Percentiles rank a stretch among this genome's conserved stretches.
Evolutionary conservation across 495 filamentous ascomycete species (phyloP).

Genomic region (Podospora bellae-mahoneyi): DNA sequence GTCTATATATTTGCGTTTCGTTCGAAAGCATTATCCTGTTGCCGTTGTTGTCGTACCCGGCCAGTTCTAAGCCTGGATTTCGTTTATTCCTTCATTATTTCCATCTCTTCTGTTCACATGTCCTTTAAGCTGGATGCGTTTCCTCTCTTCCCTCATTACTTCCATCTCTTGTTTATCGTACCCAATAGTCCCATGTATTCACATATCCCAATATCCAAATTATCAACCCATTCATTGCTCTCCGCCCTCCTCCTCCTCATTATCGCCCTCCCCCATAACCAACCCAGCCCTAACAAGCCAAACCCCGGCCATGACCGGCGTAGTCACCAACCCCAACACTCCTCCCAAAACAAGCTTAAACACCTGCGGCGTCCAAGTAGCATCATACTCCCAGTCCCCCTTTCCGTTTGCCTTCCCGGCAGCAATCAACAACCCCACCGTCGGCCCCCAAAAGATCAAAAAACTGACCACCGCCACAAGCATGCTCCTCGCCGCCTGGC

Average conservation of each 20-base stretch:
- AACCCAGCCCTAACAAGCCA: conserved; percentile 44
- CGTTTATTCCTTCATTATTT: background rate
- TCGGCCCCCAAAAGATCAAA: conserved; percentile 28
- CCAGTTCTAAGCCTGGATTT: background rate
- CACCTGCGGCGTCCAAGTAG: conserved; percentile 41
- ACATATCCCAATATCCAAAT: background rate
- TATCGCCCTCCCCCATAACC: conserved; percentile 18
- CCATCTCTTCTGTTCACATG: background rate
- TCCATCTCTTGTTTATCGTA: no score
- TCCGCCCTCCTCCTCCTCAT: background rate
- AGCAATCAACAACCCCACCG: conserved; percentile 29
- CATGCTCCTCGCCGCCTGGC: conserved; percentile 25
- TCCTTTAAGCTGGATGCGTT: background rate
- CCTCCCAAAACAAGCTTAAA: conserved; percentile 44
- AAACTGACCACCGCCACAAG: conserved; percentile 32
- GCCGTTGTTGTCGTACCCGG: background rate
- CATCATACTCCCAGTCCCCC: conserved; percentile 39
- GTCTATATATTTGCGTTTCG: background rate
- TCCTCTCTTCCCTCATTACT: conserved; percentile 5
- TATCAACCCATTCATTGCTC: background rate
- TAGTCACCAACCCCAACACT: conserved; percentile 36
- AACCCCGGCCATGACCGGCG: conserved; percentile 40
- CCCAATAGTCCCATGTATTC: background rate
- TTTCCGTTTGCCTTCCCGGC: conserved; percentile 27
- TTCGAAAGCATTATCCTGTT: background rate